Evolutionary conservation across 805 yeast species (phyloP).

Genomic region (Kodamaea sagamina): DNA sequence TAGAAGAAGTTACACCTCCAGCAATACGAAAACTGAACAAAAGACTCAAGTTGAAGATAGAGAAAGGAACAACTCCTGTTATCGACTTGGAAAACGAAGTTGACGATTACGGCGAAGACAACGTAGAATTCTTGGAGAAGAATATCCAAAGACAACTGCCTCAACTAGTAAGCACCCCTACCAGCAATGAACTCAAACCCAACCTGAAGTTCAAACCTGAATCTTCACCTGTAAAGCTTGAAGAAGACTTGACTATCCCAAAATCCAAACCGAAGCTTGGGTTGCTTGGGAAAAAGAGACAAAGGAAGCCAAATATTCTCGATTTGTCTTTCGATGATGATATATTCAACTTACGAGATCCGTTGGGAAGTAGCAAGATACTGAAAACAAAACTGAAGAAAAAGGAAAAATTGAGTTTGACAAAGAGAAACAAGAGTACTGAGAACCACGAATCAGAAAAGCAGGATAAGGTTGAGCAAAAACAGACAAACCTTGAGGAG

Average conservation of each 20-base stretch:
- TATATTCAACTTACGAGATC: slow-evolving; percentile 9
- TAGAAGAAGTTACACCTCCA: slow-evolving; percentile 1
- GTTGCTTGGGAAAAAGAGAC: slow-evolving; percentile 1
- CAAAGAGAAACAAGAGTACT: slow-evolving; percentile 9
- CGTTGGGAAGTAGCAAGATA: slow-evolving; percentile 6
- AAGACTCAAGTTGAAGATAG: slow-evolving; percentile 9
- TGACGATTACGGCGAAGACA: slow-evolving; percentile 39
- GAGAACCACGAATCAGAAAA: neutral
- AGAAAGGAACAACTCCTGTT: slow-evolving; percentile 10
- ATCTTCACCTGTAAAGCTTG: slow-evolving; percentile 15
- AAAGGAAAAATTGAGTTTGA: slow-evolving; percentile 7
- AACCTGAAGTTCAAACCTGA: neutral
- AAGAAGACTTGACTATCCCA: slow-evolving; percentile 9
- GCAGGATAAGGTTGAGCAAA: no score
- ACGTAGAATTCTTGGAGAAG: slow-evolving; percentile 30
- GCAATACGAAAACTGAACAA: slow-evolving; percentile 6
- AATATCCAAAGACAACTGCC: slow-evolving; percentile 7
- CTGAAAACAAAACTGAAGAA: slow-evolving; percentile 13
- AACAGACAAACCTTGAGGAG: no score
- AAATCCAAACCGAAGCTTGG: neutral
- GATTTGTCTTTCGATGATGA: slow-evolving; percentile 20
- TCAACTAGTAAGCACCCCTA: slow-evolving; percentile 3
- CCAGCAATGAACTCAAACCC: neutral
- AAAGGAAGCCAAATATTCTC: slow-evolving; percentile 12
- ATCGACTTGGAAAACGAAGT: slow-evolving; percentile 19